Evolutionary conservation across 2,329 filamentous ascomycete genomes (phyloP).

Genomic region (Trichophyton mentagrophytes): DNA sequence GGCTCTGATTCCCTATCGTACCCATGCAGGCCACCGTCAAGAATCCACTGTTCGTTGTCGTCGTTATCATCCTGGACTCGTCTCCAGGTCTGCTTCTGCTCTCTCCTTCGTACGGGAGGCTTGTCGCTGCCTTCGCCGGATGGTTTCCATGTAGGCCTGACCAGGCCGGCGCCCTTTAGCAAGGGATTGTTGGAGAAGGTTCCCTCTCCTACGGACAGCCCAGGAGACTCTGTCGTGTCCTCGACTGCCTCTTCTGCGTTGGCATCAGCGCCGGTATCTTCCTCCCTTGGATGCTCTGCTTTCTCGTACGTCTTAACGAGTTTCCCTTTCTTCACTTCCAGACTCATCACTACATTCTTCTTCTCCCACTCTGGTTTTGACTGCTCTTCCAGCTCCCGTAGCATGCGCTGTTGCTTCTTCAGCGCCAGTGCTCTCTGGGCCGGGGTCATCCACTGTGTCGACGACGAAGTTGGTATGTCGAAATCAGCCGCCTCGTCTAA

Average conservation of each 20-base stretch:
- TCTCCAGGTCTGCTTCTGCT: slow-evolving; percentile 33
- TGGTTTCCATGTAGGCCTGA: slow-evolving; percentile 35
- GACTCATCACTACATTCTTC: slow-evolving; percentile 67
- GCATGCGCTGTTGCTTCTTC: slow-evolving; percentile 70
- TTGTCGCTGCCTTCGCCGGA: slow-evolving; percentile 18
- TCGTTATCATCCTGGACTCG: slow-evolving; percentile 36
- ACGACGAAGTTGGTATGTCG: slow-evolving; percentile 47
- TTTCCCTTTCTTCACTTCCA: slow-evolving; percentile 66
- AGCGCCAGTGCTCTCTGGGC: slow-evolving; percentile 70
- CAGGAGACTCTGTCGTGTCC: slow-evolving; percentile 8
- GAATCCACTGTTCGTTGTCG: slow-evolving; percentile 37
- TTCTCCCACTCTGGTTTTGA: slow-evolving; percentile 80
- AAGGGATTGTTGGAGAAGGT: slow-evolving; percentile 35
- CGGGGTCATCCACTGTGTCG: slow-evolving; percentile 72
- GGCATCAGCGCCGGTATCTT: slow-evolving; percentile 20
- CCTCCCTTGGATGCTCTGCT: slow-evolving; percentile 22
- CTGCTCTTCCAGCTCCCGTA: slow-evolving; percentile 79
- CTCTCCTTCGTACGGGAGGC: slow-evolving; percentile 15
- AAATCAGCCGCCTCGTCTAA: slow-evolving; percentile 73
- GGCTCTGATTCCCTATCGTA: slow-evolving; percentile 14
- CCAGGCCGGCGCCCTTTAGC: slow-evolving; percentile 31
- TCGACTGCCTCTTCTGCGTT: slow-evolving; percentile 20
- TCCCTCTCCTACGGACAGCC: slow-evolving; percentile 15
- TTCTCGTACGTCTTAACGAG: slow-evolving; percentile 46
- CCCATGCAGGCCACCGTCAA: slow-evolving; percentile 33